Evolutionary conservation across 1,284 basidiomycete genomes (phyloP).

Genomic region (Mycosarcoma mackinlayi): DNA sequence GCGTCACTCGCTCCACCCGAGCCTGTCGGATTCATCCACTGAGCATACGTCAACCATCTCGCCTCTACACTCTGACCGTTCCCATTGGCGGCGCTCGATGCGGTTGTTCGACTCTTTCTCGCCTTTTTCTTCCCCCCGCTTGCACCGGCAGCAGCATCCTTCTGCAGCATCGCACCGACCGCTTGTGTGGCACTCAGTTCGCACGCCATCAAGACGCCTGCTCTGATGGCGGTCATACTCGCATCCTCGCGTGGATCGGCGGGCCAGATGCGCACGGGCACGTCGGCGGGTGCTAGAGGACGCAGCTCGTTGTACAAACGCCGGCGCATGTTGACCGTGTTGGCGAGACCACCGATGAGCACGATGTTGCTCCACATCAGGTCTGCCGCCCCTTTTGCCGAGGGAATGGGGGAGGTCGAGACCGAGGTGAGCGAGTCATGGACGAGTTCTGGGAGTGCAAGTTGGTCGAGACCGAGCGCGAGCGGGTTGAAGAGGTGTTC

Average conservation of each 20-base stretch:
- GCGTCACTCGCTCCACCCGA: slow-evolving; percentile 1
- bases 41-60: slow-evolving; percentile 34
- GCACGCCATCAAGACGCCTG: slow-evolving; percentile 13
- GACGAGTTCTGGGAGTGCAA: slow-evolving; percentile 80
- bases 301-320: slow-evolving; percentile 73
- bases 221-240: slow-evolving; percentile 4
- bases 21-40: slow-evolving; percentile 14
- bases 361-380: slow-evolving; percentile 95
- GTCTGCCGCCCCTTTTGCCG: slow-evolving; percentile 80
- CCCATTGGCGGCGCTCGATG: too few relatives aligned
- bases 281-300: slow-evolving; percentile 42
- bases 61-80: too few relatives aligned
- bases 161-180: background rate
- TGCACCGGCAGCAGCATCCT: background rate
- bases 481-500: slow-evolving; percentile 78
- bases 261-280: slow-evolving; percentile 31
- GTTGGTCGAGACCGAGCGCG: slow-evolving; percentile 79
- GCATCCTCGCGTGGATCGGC: slow-evolving; percentile 3
- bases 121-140: slow-evolving; percentile 5
- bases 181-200: slow-evolving; percentile 6
- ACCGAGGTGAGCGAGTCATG: slow-evolving; percentile 75
- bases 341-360: slow-evolving; percentile 83
- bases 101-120: slow-evolving; percentile 15
- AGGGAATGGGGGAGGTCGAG: slow-evolving; percentile 59
- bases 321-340: slow-evolving; percentile 78